Percentiles rank a stretch among this genome's conserved stretches.
phyloP scores from a whole-genome alignment of 331 rosid genomes.

The Pyracantha coccinea region DNA sequence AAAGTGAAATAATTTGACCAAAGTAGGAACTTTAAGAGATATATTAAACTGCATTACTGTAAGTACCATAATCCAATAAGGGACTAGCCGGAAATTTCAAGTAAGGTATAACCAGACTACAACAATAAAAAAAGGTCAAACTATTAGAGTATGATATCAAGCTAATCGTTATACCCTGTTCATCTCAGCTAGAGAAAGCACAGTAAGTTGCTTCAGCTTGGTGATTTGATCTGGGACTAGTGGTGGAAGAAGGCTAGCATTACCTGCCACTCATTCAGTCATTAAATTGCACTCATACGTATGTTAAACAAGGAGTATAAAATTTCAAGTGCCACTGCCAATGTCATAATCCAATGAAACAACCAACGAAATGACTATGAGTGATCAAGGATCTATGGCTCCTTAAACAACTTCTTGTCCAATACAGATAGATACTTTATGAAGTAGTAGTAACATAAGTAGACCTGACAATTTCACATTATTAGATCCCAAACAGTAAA shows the following conservation, averaged over 20 bases:
- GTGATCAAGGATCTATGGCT: neutral
- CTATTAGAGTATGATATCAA: neutral
- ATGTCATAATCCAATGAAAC: neutral
- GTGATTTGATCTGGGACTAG: slow-evolving; percentile 13
- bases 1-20: neutral
- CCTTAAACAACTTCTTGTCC: neutral
- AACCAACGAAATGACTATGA: neutral
- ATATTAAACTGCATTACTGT: neutral
- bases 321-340: neutral
- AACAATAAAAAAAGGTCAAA: neutral
- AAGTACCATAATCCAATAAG: neutral
- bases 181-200: slow-evolving; percentile 19
- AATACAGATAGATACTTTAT: neutral
- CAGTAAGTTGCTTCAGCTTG: slow-evolving; percentile 23
- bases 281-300: neutral
- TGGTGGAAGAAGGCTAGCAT: slow-evolving; percentile 13
- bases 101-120: neutral
- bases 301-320: neutral
- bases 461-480: neutral
- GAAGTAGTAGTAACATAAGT: neutral
- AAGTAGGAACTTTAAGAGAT: neutral
- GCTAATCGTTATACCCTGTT: slow-evolving; percentile 8
- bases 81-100: neutral
- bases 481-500: neutral
- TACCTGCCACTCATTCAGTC: slow-evolving; percentile 6